Evolutionary conservation across 2,329 filamentous ascomycete species (phyloP).

Genomic region (Fusarium sp.): DNA sequence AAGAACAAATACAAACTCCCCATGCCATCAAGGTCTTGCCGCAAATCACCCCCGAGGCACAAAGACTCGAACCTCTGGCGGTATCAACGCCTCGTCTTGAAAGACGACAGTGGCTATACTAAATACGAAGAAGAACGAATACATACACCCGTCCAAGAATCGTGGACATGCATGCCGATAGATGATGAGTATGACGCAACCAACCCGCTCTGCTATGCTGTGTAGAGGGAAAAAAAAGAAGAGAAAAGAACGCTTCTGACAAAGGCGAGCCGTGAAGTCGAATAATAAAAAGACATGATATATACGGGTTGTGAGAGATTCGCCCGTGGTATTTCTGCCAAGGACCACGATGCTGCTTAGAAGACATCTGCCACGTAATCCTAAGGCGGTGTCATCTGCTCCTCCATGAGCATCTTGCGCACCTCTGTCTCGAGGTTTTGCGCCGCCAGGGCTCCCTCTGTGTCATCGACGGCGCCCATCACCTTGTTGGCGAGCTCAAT

Average conservation of each 20-base stretch:
- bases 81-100: neutral
- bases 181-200: conserved; percentile 28
- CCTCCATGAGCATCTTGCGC: conserved; percentile 60
- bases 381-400: conserved; percentile 59
- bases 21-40: conserved; percentile 5
- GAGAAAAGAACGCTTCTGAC: conserved; percentile 6
- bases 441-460: conserved; percentile 46
- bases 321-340: too few species aligned
- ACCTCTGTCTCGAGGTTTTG: conserved; percentile 62
- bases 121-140: neutral
- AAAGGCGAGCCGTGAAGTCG: conserved; percentile 7
- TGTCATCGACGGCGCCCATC: conserved; percentile 59
- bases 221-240: conserved; percentile 21
- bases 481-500: conserved; percentile 83
- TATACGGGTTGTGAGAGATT: neutral
- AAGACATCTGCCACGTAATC: conserved; percentile 26
- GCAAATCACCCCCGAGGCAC: neutral
- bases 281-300: conserved; percentile 12
- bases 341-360: conserved; percentile 8
- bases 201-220: conserved; percentile 31
- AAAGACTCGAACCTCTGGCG: conserved; percentile 10
- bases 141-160: conserved; percentile 7
- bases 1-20: conserved; percentile 9
- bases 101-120: conserved; percentile 5
- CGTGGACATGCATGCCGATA: conserved; percentile 17